A percentile compares a stretch with the other conserved stretches of the same genome.
Evolutionary conservation across 2,329 filamentous ascomycete genomes (phyloP).

Genomic region (Aspergillus unguis): DNA sequence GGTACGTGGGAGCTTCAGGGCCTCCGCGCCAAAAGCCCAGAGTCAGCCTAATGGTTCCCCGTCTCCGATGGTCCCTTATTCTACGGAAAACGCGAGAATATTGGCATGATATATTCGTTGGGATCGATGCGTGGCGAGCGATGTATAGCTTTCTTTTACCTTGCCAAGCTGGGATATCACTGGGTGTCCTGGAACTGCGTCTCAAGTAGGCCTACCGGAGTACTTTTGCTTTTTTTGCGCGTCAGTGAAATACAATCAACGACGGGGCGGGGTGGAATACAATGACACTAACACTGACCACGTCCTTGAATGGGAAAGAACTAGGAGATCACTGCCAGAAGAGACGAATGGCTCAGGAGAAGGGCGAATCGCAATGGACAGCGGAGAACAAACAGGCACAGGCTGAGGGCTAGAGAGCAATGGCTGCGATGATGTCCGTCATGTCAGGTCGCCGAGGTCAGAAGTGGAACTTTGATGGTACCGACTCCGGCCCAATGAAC

Average conservation of each 20-base stretch:
- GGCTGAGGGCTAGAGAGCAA: constrained; percentile 4
- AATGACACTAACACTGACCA: not conserved
- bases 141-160: not conserved
- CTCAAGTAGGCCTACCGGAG: not conserved
- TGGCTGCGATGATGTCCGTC: constrained; percentile 3
- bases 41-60: not conserved
- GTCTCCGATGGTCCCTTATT: constrained; percentile 1
- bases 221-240: constrained; percentile 7
- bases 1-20: not conserved
- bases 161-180: not conserved
- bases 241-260: constrained; percentile 6
- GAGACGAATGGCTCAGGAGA: not conserved
- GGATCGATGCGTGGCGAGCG: not conserved
- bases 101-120: constrained; percentile 6
- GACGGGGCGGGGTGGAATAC: constrained; percentile 9
- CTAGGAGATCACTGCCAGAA: constrained; percentile 5
- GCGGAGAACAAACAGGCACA: not conserved
- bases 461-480: constrained; percentile 19
- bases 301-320: not conserved
- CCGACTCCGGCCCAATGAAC: constrained; percentile 19
- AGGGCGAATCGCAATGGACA: constrained; percentile 5
- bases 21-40: not conserved
- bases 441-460: constrained; percentile 7
- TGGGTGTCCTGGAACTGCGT: not conserved
- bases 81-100: not conserved